Evolutionary conservation across 192 early-diverging fungal genomes (phyloP).

Genomic region (Diversispora eburnea): DNA sequence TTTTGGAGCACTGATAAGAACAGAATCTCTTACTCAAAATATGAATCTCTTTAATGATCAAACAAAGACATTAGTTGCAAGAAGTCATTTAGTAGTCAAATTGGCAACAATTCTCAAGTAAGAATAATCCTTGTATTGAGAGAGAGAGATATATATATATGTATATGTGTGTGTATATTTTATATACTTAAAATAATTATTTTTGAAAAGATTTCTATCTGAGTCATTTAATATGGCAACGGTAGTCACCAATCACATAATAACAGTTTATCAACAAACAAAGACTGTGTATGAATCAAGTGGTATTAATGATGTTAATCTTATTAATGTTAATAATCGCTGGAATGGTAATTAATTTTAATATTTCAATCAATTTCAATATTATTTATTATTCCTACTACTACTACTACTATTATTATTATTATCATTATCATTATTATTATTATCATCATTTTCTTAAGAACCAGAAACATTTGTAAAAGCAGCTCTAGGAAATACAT

Average conservation of each 20-base stretch:
- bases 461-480: constrained; percentile 5
- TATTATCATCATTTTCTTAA: neutral
- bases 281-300: neutral
- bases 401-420: neutral
- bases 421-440: too few relatives aligned
- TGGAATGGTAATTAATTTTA: neutral
- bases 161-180: neutral
- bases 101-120: constrained; percentile 16
- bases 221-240: constrained; percentile 23
- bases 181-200: neutral
- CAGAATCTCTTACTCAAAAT: constrained; percentile 4
- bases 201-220: constrained; percentile 15
- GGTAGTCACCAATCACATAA: constrained; percentile 20
- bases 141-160: neutral
- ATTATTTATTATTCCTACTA: too few relatives aligned
- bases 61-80: neutral
- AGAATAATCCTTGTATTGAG: neutral
- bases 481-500: constrained; percentile 22
- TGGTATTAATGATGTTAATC: neutral
- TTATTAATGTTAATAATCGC: neutral
- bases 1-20: constrained; percentile 15
- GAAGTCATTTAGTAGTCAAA: constrained; percentile 17
- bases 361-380: neutral
- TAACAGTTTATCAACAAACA: neutral
- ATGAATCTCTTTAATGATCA: constrained; percentile 2